phyloP scores from a whole-genome alignment of 768 basidiomycete genomes.

The Mycena polygramma region DNA sequence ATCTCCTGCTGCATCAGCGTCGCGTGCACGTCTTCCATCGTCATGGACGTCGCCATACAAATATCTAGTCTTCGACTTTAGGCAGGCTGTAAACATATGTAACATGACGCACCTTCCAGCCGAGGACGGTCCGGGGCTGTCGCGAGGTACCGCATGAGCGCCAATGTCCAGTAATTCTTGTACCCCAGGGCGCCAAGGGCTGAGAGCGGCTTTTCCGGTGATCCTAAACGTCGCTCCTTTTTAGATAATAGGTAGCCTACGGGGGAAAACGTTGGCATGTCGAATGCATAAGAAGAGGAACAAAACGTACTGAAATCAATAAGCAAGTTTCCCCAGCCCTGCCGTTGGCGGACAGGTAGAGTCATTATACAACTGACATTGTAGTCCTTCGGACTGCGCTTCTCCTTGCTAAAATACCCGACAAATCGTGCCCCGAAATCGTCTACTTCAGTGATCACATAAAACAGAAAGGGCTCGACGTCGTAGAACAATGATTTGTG shows the following conservation, averaged over 20 bases:
- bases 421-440: slow-evolving; percentile 93
- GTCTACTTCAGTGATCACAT: slow-evolving; percentile 95
- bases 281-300: neutral
- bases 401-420: slow-evolving; percentile 99
- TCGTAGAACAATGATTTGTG: slow-evolving; percentile 99
- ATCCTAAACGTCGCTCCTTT: slow-evolving; percentile 91
- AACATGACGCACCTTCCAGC: slow-evolving; percentile 75
- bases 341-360: slow-evolving; percentile 91
- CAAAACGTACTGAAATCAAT: slow-evolving; percentile 94
- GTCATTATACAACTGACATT: slow-evolving; percentile 99
- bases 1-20: slow-evolving; percentile 81
- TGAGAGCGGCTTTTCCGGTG: slow-evolving; percentile 97
- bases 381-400: slow-evolving; percentile 94
- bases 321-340: slow-evolving; percentile 96
- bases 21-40: slow-evolving; percentile 85
- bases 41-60: slow-evolving; percentile 89
- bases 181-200: slow-evolving; percentile 95
- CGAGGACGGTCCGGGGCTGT: slow-evolving; percentile 70
- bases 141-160: slow-evolving; percentile 83
- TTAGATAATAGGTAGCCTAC: slow-evolving; percentile 95
- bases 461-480: slow-evolving; percentile 99
- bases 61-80: slow-evolving; percentile 66
- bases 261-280: slow-evolving; percentile 8
- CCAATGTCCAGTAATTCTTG: slow-evolving; percentile 92
- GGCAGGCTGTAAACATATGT: slow-evolving; percentile 16